phyloP scores from a whole-genome alignment of 768 basidiomycete species.

The Boletales sp. region DNA sequence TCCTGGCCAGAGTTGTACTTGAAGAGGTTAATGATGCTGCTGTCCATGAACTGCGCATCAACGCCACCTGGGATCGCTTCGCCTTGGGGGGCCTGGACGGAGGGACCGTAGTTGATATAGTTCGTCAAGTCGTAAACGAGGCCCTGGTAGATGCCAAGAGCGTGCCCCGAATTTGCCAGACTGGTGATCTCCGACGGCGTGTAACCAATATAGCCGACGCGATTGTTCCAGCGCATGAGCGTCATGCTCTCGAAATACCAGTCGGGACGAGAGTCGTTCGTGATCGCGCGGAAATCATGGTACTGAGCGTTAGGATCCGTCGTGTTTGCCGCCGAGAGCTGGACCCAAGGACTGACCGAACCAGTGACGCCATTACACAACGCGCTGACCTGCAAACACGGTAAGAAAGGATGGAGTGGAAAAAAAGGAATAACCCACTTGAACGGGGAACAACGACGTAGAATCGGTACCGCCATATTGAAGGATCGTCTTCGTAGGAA shows the following conservation, averaged over 20 bases:
- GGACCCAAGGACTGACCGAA: slow-evolving; percentile 79
- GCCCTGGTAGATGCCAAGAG: slow-evolving; percentile 84
- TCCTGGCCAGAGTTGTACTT: slow-evolving; percentile 70
- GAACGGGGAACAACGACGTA: slow-evolving; percentile 87
- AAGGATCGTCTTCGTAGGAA: slow-evolving; percentile 70
- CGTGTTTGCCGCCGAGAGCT: slow-evolving; percentile 71
- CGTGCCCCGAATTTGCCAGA: slow-evolving; percentile 58
- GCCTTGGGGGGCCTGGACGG: slow-evolving; percentile 46
- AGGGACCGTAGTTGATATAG: slow-evolving; percentile 73
- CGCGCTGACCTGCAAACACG: slow-evolving; percentile 68
- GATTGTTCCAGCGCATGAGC: slow-evolving; percentile 82
- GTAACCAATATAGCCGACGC: slow-evolving; percentile 85
- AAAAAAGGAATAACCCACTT: slow-evolving; percentile 45
- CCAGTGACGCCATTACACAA: slow-evolving; percentile 87
- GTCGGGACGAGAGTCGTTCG: slow-evolving; percentile 89
- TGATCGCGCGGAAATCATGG: slow-evolving; percentile 92
- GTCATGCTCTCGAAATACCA: slow-evolving; percentile 99
- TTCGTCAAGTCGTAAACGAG: slow-evolving; percentile 84
- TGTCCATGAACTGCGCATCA: slow-evolving; percentile 68
- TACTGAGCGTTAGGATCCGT: slow-evolving; percentile 76
- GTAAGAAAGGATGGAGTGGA: neutral
- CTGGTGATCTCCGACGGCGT: slow-evolving; percentile 71
- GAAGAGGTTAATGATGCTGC: slow-evolving; percentile 71
- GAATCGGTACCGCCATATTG: slow-evolving; percentile 80
- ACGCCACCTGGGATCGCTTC: slow-evolving; percentile 39